phyloP scores from a whole-genome alignment of 306 rosid species.

The Potentilla sterilis region DNA sequence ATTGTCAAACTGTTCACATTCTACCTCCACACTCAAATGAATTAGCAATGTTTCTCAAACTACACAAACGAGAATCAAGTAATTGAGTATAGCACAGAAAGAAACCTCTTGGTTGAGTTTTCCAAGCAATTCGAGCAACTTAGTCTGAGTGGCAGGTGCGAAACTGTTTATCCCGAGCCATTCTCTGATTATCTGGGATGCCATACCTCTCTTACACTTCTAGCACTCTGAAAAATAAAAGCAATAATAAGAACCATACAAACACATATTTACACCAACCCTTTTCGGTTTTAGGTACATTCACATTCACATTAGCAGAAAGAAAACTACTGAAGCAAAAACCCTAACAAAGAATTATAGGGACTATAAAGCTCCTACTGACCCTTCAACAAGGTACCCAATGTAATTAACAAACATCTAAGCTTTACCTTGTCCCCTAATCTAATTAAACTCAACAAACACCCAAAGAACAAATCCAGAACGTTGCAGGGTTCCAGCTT shows the following conservation, averaged over 20 bases:
- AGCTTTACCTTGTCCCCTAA: neutral
- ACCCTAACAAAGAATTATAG: neutral
- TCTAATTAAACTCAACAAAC: neutral
- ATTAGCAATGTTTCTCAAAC: constrained; percentile 10
- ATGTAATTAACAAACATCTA: neutral
- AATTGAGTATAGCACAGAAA: neutral
- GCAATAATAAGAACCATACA: neutral
- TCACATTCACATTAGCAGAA: neutral
- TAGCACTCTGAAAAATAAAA: neutral
- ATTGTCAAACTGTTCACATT: constrained; percentile 80
- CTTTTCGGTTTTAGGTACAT: neutral
- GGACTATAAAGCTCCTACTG: neutral
- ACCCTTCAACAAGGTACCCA: constrained; percentile 3
- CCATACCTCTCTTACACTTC: constrained; percentile 43
- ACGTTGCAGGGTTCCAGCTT: neutral
- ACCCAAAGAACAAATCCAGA: neutral
- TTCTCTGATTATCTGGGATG: constrained; percentile 66
- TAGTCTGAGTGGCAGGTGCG: constrained; percentile 83
- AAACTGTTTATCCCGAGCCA: constrained; percentile 88
- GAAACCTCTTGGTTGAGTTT: constrained; percentile 79
- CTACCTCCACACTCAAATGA: constrained; percentile 37
- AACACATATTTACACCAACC: neutral
- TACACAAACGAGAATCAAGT: neutral
- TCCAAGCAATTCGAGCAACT: constrained; percentile 75
- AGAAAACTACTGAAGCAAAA: neutral